Conservation (phyloP, 2,329 filamentous ascomycete species). For the Cylindrodendrum hubeiense region DNA sequence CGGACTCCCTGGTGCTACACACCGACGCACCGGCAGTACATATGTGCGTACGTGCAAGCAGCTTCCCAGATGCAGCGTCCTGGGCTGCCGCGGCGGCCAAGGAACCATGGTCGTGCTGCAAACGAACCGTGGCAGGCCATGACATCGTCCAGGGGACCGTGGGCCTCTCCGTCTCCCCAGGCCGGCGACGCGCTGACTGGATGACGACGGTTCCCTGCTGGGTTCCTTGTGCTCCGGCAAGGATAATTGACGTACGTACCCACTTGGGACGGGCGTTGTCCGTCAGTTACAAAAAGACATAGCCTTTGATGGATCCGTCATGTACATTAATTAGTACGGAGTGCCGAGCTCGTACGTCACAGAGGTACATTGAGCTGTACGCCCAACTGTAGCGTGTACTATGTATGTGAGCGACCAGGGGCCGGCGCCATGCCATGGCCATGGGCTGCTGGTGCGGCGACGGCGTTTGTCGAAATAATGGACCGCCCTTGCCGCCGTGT, state of each 20-base stretch:
- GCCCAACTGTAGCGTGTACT: neutral
- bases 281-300: conserved; percentile 6
- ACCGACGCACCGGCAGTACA: too few relatives aligned
- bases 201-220: conserved; percentile 17
- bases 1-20: neutral
- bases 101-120: conserved; percentile 19
- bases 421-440: conserved; percentile 11
- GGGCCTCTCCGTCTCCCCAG: neutral
- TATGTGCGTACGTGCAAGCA: neutral
- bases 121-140: neutral
- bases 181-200: neutral
- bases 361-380: neutral
- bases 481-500: conserved; percentile 40
- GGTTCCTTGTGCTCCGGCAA: neutral
- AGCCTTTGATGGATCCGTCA: conserved; percentile 8
- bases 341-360: conserved; percentile 17
- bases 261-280: conserved; percentile 14
- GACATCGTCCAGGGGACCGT: neutral
- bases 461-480: conserved; percentile 35
- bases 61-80: too few relatives aligned
- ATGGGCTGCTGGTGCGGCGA: conserved; percentile 33
- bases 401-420: neutral
- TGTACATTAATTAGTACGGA: conserved; percentile 2
- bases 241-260: conserved; percentile 1
- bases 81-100: conserved; percentile 13